These are phyloP conservation scores for Mesembryanthemum crystallinum DNA, from an alignment of 148 eudicot genomes.

Conservation along the genomic window DNA sequence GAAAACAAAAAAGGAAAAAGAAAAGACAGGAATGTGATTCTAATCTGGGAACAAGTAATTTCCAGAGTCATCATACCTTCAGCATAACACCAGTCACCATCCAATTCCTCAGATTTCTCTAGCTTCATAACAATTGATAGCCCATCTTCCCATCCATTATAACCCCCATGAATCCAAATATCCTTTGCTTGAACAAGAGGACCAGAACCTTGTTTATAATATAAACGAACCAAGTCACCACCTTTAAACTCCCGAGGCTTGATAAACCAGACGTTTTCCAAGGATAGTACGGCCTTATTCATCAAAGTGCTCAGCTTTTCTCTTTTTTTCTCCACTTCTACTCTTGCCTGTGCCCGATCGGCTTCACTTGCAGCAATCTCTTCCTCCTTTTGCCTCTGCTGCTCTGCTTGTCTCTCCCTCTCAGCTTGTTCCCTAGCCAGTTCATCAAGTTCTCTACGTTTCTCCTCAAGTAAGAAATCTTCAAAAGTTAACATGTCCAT, in stretches of 20 bases:
- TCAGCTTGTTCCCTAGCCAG: constrained; percentile 69
- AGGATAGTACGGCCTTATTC: constrained; percentile 40
- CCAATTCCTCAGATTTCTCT: constrained; percentile 48
- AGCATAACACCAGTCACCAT: constrained; percentile 85
- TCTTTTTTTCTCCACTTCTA: constrained; percentile 52
- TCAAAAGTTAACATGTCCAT: constrained; percentile 65
- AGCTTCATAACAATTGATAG: constrained; percentile 68
- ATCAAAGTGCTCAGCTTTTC: constrained; percentile 45
- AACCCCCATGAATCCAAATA: constrained; percentile 93
- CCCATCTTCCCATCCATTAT: constrained; percentile 79
- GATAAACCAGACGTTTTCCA: constrained; percentile 65
- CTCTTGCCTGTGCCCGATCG: constrained; percentile 77
- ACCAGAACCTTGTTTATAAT: constrained; percentile 72
- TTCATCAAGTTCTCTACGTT: constrained; percentile 73
- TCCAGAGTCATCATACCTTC: constrained; percentile 49
- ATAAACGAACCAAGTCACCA: constrained; percentile 59
- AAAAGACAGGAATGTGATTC: not conserved
- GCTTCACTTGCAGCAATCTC: constrained; percentile 75
- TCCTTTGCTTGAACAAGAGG: constrained; percentile 79
- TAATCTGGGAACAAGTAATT: not conserved
- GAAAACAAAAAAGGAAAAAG: not conserved
- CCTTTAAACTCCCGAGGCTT: constrained; percentile 64
- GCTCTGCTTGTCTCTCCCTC: constrained; percentile 74
- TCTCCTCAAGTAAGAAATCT: constrained; percentile 91
- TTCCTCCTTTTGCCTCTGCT: constrained; percentile 65